Conservation (phyloP, 2,329 filamentous ascomycete genomes). For the Drechslera avenae region DNA sequence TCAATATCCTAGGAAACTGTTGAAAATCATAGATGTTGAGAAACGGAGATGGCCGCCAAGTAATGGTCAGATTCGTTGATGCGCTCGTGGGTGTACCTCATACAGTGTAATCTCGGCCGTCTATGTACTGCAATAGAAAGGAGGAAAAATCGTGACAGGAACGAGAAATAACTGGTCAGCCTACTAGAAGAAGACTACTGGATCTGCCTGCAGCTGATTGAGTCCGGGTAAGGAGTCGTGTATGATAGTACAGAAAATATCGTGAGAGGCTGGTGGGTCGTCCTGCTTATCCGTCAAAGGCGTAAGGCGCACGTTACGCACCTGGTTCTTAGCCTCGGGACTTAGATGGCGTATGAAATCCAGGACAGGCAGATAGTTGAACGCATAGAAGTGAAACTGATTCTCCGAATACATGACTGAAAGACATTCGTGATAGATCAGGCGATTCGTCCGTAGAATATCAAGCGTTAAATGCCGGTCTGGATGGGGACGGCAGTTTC, state of each 20-base stretch:
- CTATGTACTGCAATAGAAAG: constrained; percentile 12
- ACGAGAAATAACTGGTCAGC: background rate
- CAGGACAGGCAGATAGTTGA: constrained; percentile 48
- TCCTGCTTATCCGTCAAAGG: constrained; percentile 45
- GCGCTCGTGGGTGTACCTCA: constrained; percentile 1
- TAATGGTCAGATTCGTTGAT: background rate
- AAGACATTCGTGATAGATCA: constrained; percentile 48
- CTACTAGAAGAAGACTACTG: constrained; percentile 43
- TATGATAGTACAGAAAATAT: constrained; percentile 47
- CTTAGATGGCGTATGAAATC: constrained; percentile 48
- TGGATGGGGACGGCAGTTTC: constrained; percentile 41
- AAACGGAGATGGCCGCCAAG: background rate
- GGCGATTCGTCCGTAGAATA: constrained; percentile 44
- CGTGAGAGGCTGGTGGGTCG: constrained; percentile 42
- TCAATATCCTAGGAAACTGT: background rate
- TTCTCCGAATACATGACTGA: constrained; percentile 49
- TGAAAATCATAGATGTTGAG: background rate
- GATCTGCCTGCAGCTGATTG: constrained; percentile 46
- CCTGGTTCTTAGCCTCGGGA: constrained; percentile 45
- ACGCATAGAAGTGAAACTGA: constrained; percentile 48
- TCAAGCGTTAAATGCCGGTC: constrained; percentile 43
- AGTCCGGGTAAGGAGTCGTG: constrained; percentile 46
- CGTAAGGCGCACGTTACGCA: constrained; percentile 45
- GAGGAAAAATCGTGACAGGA: background rate
- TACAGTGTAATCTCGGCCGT: constrained; percentile 4